A percentile compares a stretch with the other conserved stretches of the same genome.
Evolutionary conservation across 2,329 filamentous ascomycete species (phyloP).

Genomic region (Fusarium nisikadoi): DNA sequence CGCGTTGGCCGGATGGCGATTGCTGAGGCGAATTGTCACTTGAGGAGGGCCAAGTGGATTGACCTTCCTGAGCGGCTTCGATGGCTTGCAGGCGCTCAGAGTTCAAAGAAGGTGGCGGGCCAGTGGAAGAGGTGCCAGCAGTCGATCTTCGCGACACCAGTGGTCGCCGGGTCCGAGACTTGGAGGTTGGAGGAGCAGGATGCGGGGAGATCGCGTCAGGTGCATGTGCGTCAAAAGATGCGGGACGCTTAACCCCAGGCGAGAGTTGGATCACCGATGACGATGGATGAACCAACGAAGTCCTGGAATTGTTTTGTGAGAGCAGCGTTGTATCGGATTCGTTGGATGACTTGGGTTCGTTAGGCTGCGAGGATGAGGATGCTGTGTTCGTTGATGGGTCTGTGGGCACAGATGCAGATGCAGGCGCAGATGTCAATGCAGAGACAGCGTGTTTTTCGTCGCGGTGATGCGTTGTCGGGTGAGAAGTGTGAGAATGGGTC

Average conservation of each 20-base stretch:
- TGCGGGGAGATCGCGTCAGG: constrained; percentile 42
- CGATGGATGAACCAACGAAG: constrained; percentile 49
- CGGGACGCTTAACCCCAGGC: constrained; percentile 40
- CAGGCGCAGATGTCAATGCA: constrained; percentile 17
- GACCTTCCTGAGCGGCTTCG: constrained; percentile 42
- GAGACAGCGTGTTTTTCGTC: constrained; percentile 42
- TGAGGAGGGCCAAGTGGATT: constrained; percentile 30
- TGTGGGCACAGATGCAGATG: constrained; percentile 12
- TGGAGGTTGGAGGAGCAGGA: constrained; percentile 43
- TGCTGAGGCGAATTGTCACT: constrained; percentile 37
- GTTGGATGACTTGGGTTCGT: constrained; percentile 20
- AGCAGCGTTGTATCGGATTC: constrained; percentile 32
- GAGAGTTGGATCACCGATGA: constrained; percentile 39
- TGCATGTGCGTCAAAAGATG: constrained; percentile 42
- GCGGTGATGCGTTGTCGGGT: constrained; percentile 44
- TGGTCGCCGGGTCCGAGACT: constrained; percentile 52
- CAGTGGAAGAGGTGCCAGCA: constrained; percentile 48
- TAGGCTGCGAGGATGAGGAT: constrained; percentile 11
- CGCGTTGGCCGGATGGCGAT: constrained; percentile 55
- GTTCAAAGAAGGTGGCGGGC: constrained; percentile 47
- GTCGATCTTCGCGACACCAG: constrained; percentile 52
- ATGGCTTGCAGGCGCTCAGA: constrained; percentile 49
- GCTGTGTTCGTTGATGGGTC: constrained; percentile 24
- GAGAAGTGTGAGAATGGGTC: constrained; percentile 37
- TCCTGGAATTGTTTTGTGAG: constrained; percentile 49